Conservation (phyloP, 495 filamentous ascomycete species). For the Penicillium goetzii region DNA sequence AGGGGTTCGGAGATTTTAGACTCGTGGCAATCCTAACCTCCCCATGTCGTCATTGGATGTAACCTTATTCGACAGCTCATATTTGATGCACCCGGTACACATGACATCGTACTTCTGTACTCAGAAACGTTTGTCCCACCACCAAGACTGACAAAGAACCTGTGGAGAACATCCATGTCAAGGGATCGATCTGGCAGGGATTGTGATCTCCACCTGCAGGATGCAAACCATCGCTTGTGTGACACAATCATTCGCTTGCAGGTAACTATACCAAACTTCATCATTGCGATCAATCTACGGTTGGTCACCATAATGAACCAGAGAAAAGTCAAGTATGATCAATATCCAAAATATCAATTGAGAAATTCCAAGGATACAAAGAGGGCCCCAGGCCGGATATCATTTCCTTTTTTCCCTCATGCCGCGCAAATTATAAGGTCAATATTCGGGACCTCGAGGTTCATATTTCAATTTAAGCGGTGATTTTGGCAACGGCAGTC, state of each 20-base stretch:
- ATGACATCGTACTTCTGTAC: neutral
- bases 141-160: conserved; percentile 1
- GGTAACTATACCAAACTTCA: neutral
- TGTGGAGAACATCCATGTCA: neutral
- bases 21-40: neutral
- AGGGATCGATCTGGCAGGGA: too few relatives aligned
- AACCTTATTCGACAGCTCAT: neutral
- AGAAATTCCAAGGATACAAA: conserved; percentile 3
- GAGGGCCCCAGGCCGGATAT: conserved; percentile 11
- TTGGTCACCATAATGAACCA: neutral
- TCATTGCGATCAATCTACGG: neutral
- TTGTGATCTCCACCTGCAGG: conserved; percentile 13
- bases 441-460: neutral
- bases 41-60: neutral
- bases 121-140: neutral
- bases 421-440: conserved; percentile 3
- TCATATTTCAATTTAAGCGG: conserved; percentile 1
- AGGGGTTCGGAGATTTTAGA: neutral
- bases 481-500: conserved; percentile 19
- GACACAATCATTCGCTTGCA: neutral
- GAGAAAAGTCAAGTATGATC: neutral
- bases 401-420: conserved; percentile 8
- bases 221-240: conserved; percentile 12
- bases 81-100: neutral
- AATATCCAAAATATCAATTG: conserved; percentile 7